Percentiles rank a stretch among this genome's conserved stretches.
Conservation (phyloP, 768 basidiomycete genomes). For the Dentipellis sp. region DNA sequence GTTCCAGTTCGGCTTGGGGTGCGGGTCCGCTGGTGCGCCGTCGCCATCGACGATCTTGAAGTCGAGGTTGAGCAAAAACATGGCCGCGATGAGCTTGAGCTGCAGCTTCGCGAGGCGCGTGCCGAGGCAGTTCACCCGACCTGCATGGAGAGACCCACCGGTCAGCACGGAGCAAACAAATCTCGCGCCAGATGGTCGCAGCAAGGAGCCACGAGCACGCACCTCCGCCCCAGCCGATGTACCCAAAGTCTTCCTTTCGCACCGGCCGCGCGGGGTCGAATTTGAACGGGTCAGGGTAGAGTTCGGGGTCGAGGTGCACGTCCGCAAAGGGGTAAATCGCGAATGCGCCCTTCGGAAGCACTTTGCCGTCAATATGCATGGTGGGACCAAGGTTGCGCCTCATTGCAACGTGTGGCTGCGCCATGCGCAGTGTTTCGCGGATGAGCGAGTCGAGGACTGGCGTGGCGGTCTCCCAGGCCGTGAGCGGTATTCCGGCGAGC, state of each 20-base stretch:
- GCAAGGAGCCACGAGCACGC: conserved; percentile 21
- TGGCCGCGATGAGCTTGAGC: conserved; percentile 60
- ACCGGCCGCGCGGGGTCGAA: conserved; percentile 51
- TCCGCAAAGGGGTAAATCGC: conserved; percentile 75
- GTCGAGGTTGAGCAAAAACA: conserved; percentile 58
- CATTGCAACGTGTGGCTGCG: conserved; percentile 77
- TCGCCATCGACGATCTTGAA: conserved; percentile 45
- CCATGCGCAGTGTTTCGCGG: conserved; percentile 68
- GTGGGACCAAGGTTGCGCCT: conserved; percentile 71
- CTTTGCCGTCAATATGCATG: conserved; percentile 56
- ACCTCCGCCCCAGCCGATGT: conserved; percentile 80
- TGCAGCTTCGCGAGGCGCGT: conserved; percentile 68
- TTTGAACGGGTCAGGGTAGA: conserved; percentile 72
- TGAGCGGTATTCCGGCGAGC: conserved; percentile 53
- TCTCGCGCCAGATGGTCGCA: neutral
- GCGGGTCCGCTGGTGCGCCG: conserved; percentile 34
- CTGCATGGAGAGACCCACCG: conserved; percentile 24
- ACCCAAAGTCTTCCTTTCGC: conserved; percentile 45
- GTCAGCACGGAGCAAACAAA: neutral
- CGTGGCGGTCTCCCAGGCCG: conserved; percentile 61
- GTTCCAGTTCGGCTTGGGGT: conserved; percentile 71
- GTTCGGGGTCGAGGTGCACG: conserved; percentile 61
- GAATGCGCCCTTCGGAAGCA: conserved; percentile 65
- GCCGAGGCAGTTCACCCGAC: conserved; percentile 62
- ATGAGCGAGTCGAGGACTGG: conserved; percentile 68